Evolutionary conservation across 768 basidiomycete species (phyloP), one percentile per base, ranked within the genome.

Genomic region (Tylopilus sp.): DNA sequence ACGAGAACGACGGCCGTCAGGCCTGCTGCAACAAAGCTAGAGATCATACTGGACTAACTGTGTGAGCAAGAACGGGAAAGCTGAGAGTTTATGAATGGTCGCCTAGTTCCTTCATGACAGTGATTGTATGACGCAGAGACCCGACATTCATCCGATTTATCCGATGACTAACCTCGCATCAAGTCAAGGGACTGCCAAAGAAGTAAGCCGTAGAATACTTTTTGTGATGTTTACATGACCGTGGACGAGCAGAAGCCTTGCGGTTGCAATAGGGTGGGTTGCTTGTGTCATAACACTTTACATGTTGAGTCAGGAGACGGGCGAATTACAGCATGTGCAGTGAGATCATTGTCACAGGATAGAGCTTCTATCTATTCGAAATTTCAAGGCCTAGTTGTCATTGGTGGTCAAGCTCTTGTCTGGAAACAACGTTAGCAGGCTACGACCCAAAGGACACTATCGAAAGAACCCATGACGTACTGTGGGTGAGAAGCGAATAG

Each of bases 31-130:
- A 48, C 15, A 18, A 45, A 43, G 13, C 23, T 8, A 40, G 20
- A 23, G 22, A 47, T 15, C 63, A 66, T 66, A 40, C 22, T 36
- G 46, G 18, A 22, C 26, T 20, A 21, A 31, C 5, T n/a, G 45
- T 21, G 39, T 12, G 26, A 35, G 33, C 33, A 35, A 35, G 15
- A 3, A 17, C 15, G 33, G 13, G 18, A 33, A 33, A 1, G 39
- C 9, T 21, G 15, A 35, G 15, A 20, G 9, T 39, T 55, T 64
- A 54, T 52, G 22, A 33, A 17, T 20, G 41, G 3, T 35, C 15
- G 15, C 18, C n/a, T 4, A n/a, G 18, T 33, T 18, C 13, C 39
- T 39, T 10, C 10, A 28, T 64, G 62, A 56, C 53, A 47, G 12
- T 8, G 31, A 25, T 1, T 2, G 23, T 22, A 58, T 45, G 30